These are phyloP conservation scores for Ogataea populi-albae DNA, from an alignment of 805 yeast genomes.

Conservation along the genomic window DNA sequence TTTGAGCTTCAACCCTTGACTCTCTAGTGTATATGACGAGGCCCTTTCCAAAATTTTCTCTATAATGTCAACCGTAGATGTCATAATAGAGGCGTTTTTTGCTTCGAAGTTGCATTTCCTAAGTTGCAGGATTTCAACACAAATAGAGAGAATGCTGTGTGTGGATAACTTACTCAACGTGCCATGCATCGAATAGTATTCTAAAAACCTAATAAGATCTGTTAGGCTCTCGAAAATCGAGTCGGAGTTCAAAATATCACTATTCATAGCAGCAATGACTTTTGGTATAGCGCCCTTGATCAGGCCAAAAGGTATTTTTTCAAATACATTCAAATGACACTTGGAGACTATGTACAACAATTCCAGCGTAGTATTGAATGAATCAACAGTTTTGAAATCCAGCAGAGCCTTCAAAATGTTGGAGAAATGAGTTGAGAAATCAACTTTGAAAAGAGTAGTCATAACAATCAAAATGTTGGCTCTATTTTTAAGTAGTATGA, in stretches of 20 bases:
- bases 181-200: conserved; percentile 1
- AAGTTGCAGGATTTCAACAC: conserved; percentile 13
- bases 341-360: conserved; percentile 12
- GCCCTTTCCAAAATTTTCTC: conserved; percentile 3
- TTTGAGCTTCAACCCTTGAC: conserved; percentile 10
- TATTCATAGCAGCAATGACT: conserved; percentile 19
- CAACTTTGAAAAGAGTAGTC: conserved; percentile 28
- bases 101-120: conserved; percentile 11
- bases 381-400: conserved; percentile 9
- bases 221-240: conserved; percentile 11
- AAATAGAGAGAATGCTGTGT: conserved; percentile 12
- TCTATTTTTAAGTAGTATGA: conserved; percentile 27
- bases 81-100: conserved; percentile 5
- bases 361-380: conserved; percentile 14
- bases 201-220: conserved; percentile 11
- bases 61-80: conserved; percentile 8
- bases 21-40: background rate
- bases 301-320: conserved; percentile 19
- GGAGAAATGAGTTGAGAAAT: conserved; percentile 23
- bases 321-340: conserved; percentile 12
- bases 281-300: conserved; percentile 14
- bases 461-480: conserved; percentile 29
- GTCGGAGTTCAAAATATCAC: conserved; percentile 3
- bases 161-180: conserved; percentile 10
- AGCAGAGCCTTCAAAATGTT: conserved; percentile 20